Base-by-base conservation (phyloP, 2,329 filamentous ascomycete genomes). In the Scytalidium lignicola region DNA sequence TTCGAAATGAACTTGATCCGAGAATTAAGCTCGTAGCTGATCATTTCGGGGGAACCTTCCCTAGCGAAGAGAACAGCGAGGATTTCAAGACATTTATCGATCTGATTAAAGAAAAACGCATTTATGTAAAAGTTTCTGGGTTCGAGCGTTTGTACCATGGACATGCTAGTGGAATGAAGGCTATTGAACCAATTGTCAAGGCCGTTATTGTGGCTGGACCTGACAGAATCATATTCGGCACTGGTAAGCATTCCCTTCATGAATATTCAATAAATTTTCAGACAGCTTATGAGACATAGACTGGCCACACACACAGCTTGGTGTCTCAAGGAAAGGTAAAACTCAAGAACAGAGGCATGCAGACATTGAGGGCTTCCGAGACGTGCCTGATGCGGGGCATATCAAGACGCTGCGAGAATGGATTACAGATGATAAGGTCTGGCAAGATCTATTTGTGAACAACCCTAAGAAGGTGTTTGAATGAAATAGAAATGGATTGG, bases 61-160 rank as follows among this genome's bases (percentile, higher is more conserved):
- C 58, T 2, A 54, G 57, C 3, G 52, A 61, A 9, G 55, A 58
- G 32, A 52, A 51, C 20, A 43, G 47, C 18, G 50, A 53, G 18
- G 57, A 53, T 21, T 61, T 61, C 39, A 26, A 46, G 15, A 52
- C 47, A 2, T 55, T 60, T 20, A 7, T 59, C 3, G 50, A 47
- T 1, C 41, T 60, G 19, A 46, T 61, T 9, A 49, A 51, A 9
- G 58, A 61, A 17, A 55, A 56, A 15, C 45, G 50, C 9, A 19
- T 61, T 15, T 57, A 48, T 28, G 55, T 61, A 22, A 61, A 61
- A 43, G 29, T 60, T 5, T 59, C 56, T 18, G 58, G 58, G 4
- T 60, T 61, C 44, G 58, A 61, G 48, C 46, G 58, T 8, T 26
- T 61, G 21, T 60, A 60, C 26, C 41, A 56, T 23, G 56, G 56